Conservation (phyloP, 2,329 filamentous ascomycete genomes). For the Botrytis sinoallii region DNA sequence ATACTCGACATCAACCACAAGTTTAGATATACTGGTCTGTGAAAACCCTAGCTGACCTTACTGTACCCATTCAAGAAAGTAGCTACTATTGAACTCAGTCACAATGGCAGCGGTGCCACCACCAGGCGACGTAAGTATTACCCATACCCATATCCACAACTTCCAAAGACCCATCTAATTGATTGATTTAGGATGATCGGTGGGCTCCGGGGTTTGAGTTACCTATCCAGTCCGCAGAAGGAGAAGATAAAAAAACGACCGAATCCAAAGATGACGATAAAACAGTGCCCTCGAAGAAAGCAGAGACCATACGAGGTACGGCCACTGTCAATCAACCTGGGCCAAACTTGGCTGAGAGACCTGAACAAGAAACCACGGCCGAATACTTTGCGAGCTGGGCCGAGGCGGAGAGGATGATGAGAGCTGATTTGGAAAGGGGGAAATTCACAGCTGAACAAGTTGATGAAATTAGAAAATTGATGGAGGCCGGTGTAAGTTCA, state of each 20-base stretch:
- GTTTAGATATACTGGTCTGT: not conserved
- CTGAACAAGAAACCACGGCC: not conserved
- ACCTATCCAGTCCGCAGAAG: not conserved
- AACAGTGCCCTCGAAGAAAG: not conserved
- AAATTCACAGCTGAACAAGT: not conserved
- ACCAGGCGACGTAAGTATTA: not conserved
- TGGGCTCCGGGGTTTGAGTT: not conserved
- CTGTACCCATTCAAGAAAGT: not conserved
- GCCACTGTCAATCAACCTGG: not conserved
- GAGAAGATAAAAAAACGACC: too few relatives aligned
- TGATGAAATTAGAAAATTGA: not conserved
- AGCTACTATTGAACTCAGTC: not conserved
- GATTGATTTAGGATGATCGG: not conserved
- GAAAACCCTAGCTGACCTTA: not conserved
- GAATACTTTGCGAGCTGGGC: not conserved
- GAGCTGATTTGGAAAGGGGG: not conserved
- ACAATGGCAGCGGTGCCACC: not conserved
- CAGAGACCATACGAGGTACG: constrained; percentile 10
- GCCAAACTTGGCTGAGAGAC: not conserved
- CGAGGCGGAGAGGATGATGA: not conserved
- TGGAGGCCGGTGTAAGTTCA: constrained; percentile 1
- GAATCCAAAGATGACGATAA: not conserved
- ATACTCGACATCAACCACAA: not conserved
- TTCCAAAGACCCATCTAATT: not conserved
- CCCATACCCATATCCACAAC: too few relatives aligned